Conservation (phyloP, 345 rosid genomes). For the Microthlaspi erraticum region DNA sequence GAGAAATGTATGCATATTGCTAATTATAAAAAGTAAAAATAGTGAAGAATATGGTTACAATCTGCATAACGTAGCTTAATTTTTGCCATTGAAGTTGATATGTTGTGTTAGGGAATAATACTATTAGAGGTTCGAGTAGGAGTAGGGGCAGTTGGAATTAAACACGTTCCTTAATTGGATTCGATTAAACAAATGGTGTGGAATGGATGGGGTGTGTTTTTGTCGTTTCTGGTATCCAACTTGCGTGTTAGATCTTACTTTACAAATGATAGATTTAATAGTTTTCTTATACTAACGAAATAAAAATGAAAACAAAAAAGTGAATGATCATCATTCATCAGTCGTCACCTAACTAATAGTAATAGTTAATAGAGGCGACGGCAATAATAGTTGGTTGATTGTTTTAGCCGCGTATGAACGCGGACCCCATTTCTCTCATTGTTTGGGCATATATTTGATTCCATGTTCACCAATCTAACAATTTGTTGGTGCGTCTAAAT, state of each 20-base stretch:
- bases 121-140: too few species aligned
- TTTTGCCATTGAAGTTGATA: too few species aligned
- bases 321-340: conserved; percentile 1
- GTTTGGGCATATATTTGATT: background rate
- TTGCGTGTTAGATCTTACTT: conserved; percentile 25
- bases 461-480: background rate
- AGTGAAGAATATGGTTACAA: too few species aligned
- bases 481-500: background rate
- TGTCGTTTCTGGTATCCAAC: conserved; percentile 22
- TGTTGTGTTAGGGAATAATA: too few species aligned
- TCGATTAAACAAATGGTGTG: background rate
- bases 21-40: too few species aligned
- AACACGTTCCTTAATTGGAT: conserved; percentile 12
- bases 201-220: conserved; percentile 27
- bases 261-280: background rate
- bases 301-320: background rate
- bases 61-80: too few species aligned
- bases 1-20: too few species aligned
- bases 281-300: background rate
- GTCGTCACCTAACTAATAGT: background rate
- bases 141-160: conserved; percentile 3
- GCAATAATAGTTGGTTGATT: conserved; percentile 4
- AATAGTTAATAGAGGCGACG: conserved; percentile 10
- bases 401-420: background rate
- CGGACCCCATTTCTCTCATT: conserved; percentile 2